Evolutionary conservation across 345 rosid species (phyloP), one percentile per base, ranked within the genome.

Genomic region (Pistacia integerrima): DNA sequence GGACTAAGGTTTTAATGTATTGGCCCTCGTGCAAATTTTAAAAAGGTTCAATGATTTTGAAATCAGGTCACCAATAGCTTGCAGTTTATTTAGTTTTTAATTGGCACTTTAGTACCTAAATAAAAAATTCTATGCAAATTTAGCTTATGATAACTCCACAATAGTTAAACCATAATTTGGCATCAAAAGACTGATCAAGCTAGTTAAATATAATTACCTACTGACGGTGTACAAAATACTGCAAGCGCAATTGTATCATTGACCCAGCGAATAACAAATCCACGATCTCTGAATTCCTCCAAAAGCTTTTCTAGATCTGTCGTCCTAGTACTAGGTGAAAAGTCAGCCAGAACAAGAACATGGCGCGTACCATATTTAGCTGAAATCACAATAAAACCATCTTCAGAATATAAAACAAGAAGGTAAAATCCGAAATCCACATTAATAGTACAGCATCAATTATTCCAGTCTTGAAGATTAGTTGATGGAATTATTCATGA

Each of bases 191-290:
- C 57, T 54, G 10, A 33, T 60, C 46, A 62, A 28, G 60, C 12
- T 59, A 70, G 38, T 38, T 38, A 73, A 38, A 55, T 20, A 72
- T 46, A 58, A 3, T 79, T 91, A 93, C 99, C 98, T 51, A 77
- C 70, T 69, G 92, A 82, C 14, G 99, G 94, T 63, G 90, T 83
- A 81, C 72, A 86, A 79, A 95, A 93, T 56, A 95, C 99, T 66
- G 97, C 98, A 81, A 93, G 92, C 11, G 99, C 98, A 16, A 84
- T 75, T 72, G 94, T 95, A 79, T 96, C 97, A 85, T 89, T 90
- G 69, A 93, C 91, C 98, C 99, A 96, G 76, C 93, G 93, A 84
- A 96, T 90, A 74, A 82, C 84, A 75, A 93, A 73, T 76, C 87
- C 92, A 51, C 60, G 79, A 69, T 82, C 93, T 76, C 73, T 89